phyloP scores from a whole-genome alignment of 108 stramenopile genomes.

The Cyclotella cryptica region DNA sequence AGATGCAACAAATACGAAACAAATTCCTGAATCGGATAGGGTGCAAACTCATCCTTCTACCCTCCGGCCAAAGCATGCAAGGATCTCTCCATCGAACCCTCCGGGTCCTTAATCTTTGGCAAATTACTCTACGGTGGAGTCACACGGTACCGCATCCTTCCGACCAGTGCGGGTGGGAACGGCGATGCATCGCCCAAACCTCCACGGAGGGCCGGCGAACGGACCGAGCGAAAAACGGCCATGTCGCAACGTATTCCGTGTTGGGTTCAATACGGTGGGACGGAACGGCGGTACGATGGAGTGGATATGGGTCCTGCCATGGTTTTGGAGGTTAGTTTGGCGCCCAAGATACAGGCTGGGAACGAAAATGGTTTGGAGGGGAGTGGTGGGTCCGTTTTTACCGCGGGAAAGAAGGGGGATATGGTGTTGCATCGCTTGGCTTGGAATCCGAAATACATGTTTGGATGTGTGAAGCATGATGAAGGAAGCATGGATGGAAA shows the following conservation, averaged over 20 bases:
- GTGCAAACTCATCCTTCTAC: constrained; percentile 67
- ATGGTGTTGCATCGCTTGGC: constrained; percentile 43
- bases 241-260: constrained; percentile 21
- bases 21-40: constrained; percentile 62
- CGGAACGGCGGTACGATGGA: constrained; percentile 55
- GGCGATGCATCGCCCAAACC: constrained; percentile 14
- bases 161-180: constrained; percentile 16
- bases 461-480: constrained; percentile 31
- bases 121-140: constrained; percentile 83
- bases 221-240: constrained; percentile 52
- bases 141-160: constrained; percentile 67
- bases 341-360: constrained; percentile 37
- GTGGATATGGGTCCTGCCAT: constrained; percentile 79
- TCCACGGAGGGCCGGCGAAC: constrained; percentile 59
- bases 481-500: constrained; percentile 7
- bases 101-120: constrained; percentile 76
- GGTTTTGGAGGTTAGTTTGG: constrained; percentile 60
- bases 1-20: constrained; percentile 35
- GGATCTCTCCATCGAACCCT: constrained; percentile 43
- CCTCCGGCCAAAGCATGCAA: constrained; percentile 59
- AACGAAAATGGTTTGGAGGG: not conserved
- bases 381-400: not conserved
- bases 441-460: constrained; percentile 66
- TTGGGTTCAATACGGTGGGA: constrained; percentile 25
- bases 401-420: constrained; percentile 16